Conservation (phyloP, 176 grass and related monocot genomes). For the Bothriochloa decipiens region DNA sequence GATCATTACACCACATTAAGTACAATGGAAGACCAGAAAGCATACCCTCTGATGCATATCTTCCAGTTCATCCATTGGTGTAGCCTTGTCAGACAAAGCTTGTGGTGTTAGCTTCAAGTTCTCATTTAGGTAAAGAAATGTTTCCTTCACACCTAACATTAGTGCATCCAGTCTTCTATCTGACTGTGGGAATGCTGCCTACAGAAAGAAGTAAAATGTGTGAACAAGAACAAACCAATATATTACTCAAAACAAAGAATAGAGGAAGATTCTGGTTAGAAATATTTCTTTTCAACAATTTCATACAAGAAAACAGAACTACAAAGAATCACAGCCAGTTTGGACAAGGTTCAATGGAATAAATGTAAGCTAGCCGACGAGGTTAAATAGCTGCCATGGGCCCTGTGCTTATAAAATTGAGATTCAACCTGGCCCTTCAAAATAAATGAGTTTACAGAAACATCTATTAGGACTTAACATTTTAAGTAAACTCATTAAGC, state of each 20-base stretch:
- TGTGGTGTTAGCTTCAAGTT: conserved; percentile 86
- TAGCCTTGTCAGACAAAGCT: conserved; percentile 90
- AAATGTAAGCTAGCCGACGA: neutral
- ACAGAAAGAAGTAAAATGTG: conserved; percentile 30
- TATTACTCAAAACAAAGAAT: neutral
- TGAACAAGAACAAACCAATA: conserved; percentile 28
- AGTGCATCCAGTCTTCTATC: conserved; percentile 96
- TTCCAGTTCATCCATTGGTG: conserved; percentile 87
- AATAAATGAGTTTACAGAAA: neutral
- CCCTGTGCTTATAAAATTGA: neutral
- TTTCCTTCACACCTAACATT: conserved; percentile 93
- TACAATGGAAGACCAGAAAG: conserved; percentile 42
- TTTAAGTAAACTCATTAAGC: neutral
- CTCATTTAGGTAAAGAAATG: conserved; percentile 78
- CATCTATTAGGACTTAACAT: neutral
- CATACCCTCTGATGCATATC: conserved; percentile 94
- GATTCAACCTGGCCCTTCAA: neutral
- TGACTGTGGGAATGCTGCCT: conserved; percentile 88
- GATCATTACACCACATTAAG: neutral
- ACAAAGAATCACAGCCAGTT: neutral
- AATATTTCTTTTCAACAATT: neutral
- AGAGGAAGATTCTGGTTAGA: neutral
- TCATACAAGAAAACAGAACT: neutral
- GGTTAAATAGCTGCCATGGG: neutral
- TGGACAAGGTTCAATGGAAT: neutral